Evolutionary conservation across 306 rosid genomes (phyloP), one percentile per base, ranked within the genome.

Genomic region (Malus sylvestris): DNA sequence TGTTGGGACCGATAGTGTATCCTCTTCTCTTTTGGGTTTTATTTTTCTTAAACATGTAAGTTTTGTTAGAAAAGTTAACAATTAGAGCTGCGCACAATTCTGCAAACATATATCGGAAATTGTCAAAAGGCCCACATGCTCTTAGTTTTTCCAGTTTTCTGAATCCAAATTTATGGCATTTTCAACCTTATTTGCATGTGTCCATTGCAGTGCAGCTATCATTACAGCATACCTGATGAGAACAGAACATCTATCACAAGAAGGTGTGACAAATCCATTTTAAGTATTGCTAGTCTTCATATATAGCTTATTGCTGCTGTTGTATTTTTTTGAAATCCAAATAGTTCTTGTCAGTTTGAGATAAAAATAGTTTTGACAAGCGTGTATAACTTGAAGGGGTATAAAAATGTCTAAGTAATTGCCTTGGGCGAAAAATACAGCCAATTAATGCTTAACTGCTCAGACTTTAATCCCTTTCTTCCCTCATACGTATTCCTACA

Each of bases 161-260:
- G 73, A 72, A 58, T 69, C 44, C 71, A 49, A 58, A 76, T 30
- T 73, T 55, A 32, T 70, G 66, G 64, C 74, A 40, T 72, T 84
- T 78, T 76, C 68, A 60, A 25, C 67, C 69, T 78, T 79, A n/a
- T 76, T 81, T 81, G 76, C 42, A 14, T 82, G 75, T 81, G 66
- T 78, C 91, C 16, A 63, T 82, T 90, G 93, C 95, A 94, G 99
- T 84, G 99, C 99, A 73, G 90, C 99, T 68, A 73, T 95, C 83
- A 75, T 95, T 71, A 95, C 88, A 5, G 94, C 97, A 8, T 91
- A 95, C 87, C 89, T 95, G 87, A 95, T 95, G 99, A 90, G 87
- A 81, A 85, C 83, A 1, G 99, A 95, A 76, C 86, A 79, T 71
- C 86, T 95, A 38, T 89, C 97, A 44, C 89, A 66, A 70, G 97